Percentiles rank a stretch among this genome's conserved stretches.
These are phyloP conservation scores for Aegle marmelos DNA, from an alignment of 345 rosid species.

Conservation along the genomic window DNA sequence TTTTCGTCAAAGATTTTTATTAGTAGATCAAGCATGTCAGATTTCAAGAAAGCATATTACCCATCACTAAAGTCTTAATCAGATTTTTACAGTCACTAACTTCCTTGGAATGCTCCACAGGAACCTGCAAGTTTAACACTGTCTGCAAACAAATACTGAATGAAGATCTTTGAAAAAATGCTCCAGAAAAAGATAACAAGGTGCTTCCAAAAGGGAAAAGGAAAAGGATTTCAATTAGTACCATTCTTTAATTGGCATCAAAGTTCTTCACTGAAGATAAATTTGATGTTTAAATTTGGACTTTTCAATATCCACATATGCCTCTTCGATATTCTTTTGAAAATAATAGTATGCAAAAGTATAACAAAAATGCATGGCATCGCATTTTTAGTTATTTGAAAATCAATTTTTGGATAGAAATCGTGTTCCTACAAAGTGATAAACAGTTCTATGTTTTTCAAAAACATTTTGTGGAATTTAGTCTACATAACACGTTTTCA, in stretches of 20 bases:
- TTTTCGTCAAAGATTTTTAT: not conserved
- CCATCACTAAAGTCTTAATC: constrained; percentile 98
- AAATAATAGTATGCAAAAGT: not conserved
- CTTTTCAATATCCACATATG: not conserved
- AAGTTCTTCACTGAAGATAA: not conserved
- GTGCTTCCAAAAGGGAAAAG: not conserved
- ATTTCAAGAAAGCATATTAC: constrained; percentile 38
- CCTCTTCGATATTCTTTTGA: not conserved
- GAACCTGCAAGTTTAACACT: constrained; percentile 92
- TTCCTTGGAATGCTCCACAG: constrained; percentile 96
- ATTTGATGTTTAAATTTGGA: not conserved
- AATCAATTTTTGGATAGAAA: not conserved
- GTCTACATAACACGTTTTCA: too few species aligned
- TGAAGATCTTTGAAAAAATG: constrained; percentile 9
- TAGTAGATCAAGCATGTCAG: not conserved
- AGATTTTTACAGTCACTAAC: constrained; percentile 94
- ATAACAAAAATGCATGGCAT: not conserved
- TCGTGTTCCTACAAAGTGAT: not conserved
- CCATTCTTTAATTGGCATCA: not conserved
- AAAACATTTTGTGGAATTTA: not conserved
- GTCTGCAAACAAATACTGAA: constrained; percentile 64
- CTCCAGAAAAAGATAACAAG: not conserved
- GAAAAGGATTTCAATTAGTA: not conserved
- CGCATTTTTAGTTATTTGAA: not conserved
- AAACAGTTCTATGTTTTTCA: not conserved